Conservation (phyloP, 2,329 filamentous ascomycete genomes). For the Leptographium galeiforme region DNA sequence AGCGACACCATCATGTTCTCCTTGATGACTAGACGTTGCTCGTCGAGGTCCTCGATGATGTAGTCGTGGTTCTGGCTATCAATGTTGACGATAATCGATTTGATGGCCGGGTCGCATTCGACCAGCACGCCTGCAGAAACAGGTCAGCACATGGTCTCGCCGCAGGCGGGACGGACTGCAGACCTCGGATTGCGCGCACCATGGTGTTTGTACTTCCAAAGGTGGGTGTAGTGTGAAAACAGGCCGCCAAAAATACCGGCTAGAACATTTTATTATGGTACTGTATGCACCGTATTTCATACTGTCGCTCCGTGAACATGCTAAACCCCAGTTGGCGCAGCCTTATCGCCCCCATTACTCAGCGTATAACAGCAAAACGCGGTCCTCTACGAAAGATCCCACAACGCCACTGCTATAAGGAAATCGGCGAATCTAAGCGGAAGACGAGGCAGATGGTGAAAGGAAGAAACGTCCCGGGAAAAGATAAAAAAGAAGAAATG, state of each 20-base stretch:
- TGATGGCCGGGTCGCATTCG: slow-evolving; percentile 77
- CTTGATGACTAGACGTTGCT: slow-evolving; percentile 62
- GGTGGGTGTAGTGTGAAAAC: too few species aligned
- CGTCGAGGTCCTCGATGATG: slow-evolving; percentile 70
- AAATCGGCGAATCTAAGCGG: background rate
- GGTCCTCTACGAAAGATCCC: background rate
- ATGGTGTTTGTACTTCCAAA: slow-evolving; percentile 2
- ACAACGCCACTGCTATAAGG: background rate
- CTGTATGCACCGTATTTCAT: too few species aligned
- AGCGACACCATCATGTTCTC: slow-evolving; percentile 56
- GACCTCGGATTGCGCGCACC: slow-evolving; percentile 12
- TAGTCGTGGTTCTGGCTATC: slow-evolving; percentile 57
- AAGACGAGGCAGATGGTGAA: background rate
- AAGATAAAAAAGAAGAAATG: background rate
- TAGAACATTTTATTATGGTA: too few species aligned
- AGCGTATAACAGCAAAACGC: too few species aligned
- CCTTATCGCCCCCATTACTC: too few species aligned
- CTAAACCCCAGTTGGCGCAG: too few species aligned
- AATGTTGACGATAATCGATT: slow-evolving; percentile 70
- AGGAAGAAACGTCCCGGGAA: too few species aligned
- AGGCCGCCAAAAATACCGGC: too few species aligned
- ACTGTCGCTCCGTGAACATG: too few species aligned
- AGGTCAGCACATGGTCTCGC: background rate
- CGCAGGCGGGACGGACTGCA: background rate
- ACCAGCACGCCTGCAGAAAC: slow-evolving; percentile 48